Percentiles rank a stretch among this genome's conserved stretches.
These are phyloP conservation scores for Pezicula radicicola DNA, from an alignment of 2,329 filamentous ascomycete genomes.

Conservation along the genomic window DNA sequence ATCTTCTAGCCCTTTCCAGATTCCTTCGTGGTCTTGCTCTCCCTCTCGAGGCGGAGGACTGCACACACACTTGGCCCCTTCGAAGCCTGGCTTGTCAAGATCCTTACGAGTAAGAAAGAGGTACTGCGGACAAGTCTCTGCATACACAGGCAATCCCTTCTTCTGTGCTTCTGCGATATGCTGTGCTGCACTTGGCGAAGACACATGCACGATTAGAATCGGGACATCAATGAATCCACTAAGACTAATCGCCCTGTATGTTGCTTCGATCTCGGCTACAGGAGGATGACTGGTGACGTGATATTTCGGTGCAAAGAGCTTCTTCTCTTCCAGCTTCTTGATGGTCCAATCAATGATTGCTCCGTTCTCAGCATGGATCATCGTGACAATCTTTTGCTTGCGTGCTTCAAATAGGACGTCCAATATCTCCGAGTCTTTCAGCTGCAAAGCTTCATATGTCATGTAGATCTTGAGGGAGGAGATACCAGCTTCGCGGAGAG, in stretches of 20 bases:
- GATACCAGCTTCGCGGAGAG: constrained; percentile 33
- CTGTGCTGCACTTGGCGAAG: constrained; percentile 40
- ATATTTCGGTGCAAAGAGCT: constrained; percentile 47
- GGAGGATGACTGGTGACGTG: constrained; percentile 46
- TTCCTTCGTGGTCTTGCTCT: constrained; percentile 42
- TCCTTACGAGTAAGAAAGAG: constrained; percentile 49
- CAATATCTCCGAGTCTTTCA: constrained; percentile 37
- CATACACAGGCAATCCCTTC: constrained; percentile 45
- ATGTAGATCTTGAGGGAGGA: constrained; percentile 42
- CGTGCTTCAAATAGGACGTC: constrained; percentile 38
- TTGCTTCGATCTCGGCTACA: constrained; percentile 49
- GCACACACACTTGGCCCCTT: constrained; percentile 53
- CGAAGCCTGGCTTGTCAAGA: constrained; percentile 47
- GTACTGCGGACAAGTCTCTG: constrained; percentile 55
- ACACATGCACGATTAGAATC: constrained; percentile 52
- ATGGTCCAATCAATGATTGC: constrained; percentile 53
- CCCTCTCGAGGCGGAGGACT: constrained; percentile 47
- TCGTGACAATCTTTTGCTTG: constrained; percentile 46
- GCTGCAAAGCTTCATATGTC: constrained; percentile 39
- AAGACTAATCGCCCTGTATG: constrained; percentile 48
- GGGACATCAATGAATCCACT: constrained; percentile 47
- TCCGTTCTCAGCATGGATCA: constrained; percentile 53
- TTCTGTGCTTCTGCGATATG: constrained; percentile 47
- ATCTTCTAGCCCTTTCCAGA: constrained; percentile 47
- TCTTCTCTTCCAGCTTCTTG: constrained; percentile 44